A percentile compares a stretch with the other conserved stretches of the same genome.
These are phyloP conservation scores for Rhypophila decipiens DNA, from an alignment of 495 filamentous ascomycete species.

Conservation along the genomic window DNA sequence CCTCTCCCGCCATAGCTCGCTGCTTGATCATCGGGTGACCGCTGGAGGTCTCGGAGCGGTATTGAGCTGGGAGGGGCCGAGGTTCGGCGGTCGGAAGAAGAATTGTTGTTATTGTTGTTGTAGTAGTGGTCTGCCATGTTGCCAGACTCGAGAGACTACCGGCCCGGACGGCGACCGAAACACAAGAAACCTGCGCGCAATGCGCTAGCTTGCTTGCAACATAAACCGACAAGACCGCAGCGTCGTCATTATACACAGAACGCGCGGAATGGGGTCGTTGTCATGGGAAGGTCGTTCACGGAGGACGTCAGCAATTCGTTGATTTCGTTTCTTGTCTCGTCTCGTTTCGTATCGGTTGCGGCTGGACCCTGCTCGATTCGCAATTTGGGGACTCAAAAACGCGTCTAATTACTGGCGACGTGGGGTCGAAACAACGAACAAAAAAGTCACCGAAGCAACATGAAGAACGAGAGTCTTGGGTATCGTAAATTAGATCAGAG, in stretches of 20 bases:
- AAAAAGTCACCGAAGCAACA: too few species aligned
- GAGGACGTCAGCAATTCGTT: too few species aligned
- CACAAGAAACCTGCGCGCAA: constrained; percentile 14
- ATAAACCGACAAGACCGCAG: constrained; percentile 4
- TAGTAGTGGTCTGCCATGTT: constrained; percentile 17
- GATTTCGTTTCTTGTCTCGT: too few species aligned
- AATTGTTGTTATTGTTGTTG: constrained; percentile 17
- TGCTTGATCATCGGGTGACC: constrained; percentile 44
- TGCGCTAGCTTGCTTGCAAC: constrained; percentile 20
- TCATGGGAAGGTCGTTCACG: too few species aligned
- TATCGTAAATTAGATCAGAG: too few species aligned
- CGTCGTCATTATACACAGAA: constrained; percentile 17
- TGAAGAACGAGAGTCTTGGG: too few species aligned
- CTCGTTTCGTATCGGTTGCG: too few species aligned
- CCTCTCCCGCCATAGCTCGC: constrained; percentile 15
- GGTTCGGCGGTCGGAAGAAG: constrained; percentile 26
- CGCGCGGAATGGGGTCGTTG: too few species aligned
- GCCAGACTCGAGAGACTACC: background rate
- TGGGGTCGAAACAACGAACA: too few species aligned
- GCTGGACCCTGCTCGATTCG: too few species aligned
- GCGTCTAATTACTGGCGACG: too few species aligned
- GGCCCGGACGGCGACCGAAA: background rate
- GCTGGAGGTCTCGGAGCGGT: constrained; percentile 74
- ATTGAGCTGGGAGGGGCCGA: constrained; percentile 53
- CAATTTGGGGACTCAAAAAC: too few species aligned